These are phyloP conservation scores for Aureobasidium zeae DNA, from an alignment of 2,329 filamentous ascomycete genomes.

Conservation along the genomic window DNA sequence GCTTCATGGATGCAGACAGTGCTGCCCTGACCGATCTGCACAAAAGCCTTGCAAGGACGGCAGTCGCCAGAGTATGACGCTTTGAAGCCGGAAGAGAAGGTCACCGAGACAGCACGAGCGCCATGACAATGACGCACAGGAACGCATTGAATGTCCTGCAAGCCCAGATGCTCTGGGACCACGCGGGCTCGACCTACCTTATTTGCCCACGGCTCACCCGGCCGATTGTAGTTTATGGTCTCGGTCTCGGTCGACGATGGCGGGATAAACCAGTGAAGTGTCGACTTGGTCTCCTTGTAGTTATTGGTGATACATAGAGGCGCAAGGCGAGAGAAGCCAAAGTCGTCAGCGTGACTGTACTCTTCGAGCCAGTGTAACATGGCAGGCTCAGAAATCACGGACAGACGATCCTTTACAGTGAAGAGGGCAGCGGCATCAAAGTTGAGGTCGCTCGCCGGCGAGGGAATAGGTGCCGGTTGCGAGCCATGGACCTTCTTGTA, in stretches of 20 bases:
- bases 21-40: conserved; percentile 58
- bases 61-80: conserved; percentile 93
- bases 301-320: conserved; percentile 38
- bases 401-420: conserved; percentile 35
- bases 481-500: conserved; percentile 47
- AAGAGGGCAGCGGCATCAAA: conserved; percentile 23
- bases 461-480: conserved; percentile 23
- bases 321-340: conserved; percentile 55
- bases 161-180: conserved; percentile 43
- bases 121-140: conserved; percentile 70
- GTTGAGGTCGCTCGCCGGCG: conserved; percentile 23
- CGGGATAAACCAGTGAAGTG: conserved; percentile 28
- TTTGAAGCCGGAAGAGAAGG: conserved; percentile 71
- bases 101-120: conserved; percentile 66
- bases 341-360: conserved; percentile 68
- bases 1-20: conserved; percentile 91
- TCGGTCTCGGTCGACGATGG: conserved; percentile 15
- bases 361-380: conserved; percentile 74
- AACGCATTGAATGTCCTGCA: conserved; percentile 58
- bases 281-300: conserved; percentile 21
- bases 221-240: background rate
- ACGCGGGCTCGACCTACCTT: conserved; percentile 23
- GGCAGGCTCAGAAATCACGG: conserved; percentile 58
- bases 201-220: conserved; percentile 26
- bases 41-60: conserved; percentile 64